A percentile compares a stretch with the other conserved stretches of the same genome.
Conservation (phyloP, 352 stramenopile genomes). For the Phytopythium mirpurense region DNA sequence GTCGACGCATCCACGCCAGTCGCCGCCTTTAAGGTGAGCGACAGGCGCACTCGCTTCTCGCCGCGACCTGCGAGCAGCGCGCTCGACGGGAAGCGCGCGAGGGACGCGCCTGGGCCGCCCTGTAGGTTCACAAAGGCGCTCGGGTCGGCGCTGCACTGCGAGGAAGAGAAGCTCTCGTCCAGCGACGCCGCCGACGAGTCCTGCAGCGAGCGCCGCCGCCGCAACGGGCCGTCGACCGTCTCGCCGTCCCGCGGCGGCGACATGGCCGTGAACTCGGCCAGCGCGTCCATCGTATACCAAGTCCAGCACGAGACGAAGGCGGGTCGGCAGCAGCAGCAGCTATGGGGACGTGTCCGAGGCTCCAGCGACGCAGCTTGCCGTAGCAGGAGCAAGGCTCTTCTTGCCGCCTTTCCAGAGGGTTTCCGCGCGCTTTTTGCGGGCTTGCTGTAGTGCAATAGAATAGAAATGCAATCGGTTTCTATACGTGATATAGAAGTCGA, state of each 20-base stretch:
- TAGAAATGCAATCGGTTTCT: too few relatives aligned
- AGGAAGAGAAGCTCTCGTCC: slow-evolving; percentile 34
- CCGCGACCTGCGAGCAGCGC: neutral
- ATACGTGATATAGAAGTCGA: too few relatives aligned
- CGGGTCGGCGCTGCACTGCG: slow-evolving; percentile 64
- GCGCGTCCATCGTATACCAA: slow-evolving; percentile 13
- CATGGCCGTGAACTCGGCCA: slow-evolving; percentile 24
- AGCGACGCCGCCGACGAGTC: slow-evolving; percentile 10
- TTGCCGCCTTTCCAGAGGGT: neutral
- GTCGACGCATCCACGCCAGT: neutral
- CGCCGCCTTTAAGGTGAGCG: slow-evolving; percentile 24
- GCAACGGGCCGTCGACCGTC: neutral
- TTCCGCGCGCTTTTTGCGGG: neutral
- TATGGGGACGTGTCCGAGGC: too few relatives aligned
- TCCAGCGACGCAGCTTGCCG: too few relatives aligned
- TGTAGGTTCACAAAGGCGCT: slow-evolving; percentile 46
- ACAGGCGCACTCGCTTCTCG: slow-evolving; percentile 17
- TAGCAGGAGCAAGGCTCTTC: too few relatives aligned
- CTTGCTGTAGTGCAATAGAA: too few relatives aligned
- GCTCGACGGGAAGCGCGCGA: neutral
- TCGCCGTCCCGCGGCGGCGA: slow-evolving; percentile 13
- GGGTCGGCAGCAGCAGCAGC: too few relatives aligned
- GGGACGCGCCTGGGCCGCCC: slow-evolving; percentile 10
- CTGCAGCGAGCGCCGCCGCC: neutral
- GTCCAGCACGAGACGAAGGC: too few relatives aligned